phyloP scores from a whole-genome alignment of 208 protist species.

The Acanthamoeba triangularis region DNA sequence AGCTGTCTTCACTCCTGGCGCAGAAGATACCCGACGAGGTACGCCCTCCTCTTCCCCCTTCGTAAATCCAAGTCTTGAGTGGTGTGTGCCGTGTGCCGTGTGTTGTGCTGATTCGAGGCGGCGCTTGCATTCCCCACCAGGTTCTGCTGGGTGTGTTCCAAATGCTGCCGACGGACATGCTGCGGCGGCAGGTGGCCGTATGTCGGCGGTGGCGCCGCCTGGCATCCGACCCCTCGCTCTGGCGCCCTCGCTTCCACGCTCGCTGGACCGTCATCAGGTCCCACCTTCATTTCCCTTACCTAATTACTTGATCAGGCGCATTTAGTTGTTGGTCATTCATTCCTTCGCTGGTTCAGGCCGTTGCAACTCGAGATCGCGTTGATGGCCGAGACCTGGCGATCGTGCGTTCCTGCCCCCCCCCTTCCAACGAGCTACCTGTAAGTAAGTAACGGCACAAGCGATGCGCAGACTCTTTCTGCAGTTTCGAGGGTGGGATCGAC shows the following conservation, averaged over 20 bases:
- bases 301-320: no score
- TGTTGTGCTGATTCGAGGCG: no score
- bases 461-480: constrained; percentile 23
- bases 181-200: not conserved
- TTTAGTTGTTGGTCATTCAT: not conserved
- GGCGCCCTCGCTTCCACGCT: not conserved
- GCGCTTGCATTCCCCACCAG: not conserved
- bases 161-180: not conserved
- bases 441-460: not conserved
- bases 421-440: not conserved
- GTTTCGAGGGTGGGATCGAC: constrained; percentile 19
- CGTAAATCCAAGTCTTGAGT: no score
- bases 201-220: constrained; percentile 51
- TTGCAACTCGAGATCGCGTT: constrained; percentile 39
- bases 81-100: no score
- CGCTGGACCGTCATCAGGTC: constrained; percentile 10
- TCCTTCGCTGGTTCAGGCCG: not conserved
- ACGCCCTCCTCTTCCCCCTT: not conserved
- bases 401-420: not conserved
- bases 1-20: not conserved
- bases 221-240: constrained; percentile 24
- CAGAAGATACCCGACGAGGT: constrained; percentile 24
- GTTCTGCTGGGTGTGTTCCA: constrained; percentile 8
- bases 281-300: not conserved
- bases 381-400: constrained; percentile 1